phyloP scores from a whole-genome alignment of 257 asterid species.

The Scutellaria baicalensis region DNA sequence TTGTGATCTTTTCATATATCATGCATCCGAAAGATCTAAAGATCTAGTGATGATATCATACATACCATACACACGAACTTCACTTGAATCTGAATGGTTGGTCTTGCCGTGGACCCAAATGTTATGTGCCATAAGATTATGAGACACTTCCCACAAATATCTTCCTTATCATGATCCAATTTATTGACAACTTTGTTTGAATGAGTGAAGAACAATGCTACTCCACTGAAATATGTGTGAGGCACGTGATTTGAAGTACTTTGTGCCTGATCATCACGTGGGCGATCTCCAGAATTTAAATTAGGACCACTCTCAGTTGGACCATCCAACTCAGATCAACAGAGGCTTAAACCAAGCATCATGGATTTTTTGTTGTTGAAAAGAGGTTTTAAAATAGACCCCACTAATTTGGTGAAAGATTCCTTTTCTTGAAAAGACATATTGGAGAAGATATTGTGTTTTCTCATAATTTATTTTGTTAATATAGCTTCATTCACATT shows the following conservation, averaged over 20 bases:
- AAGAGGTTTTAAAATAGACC: background rate
- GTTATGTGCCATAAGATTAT: too few relatives aligned
- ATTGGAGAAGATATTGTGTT: too few relatives aligned
- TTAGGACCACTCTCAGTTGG: constrained; percentile 18
- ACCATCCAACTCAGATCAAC: background rate
- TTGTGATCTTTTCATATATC: background rate
- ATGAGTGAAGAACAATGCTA: background rate
- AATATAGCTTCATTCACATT: too few relatives aligned
- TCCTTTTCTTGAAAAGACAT: background rate
- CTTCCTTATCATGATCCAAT: background rate
- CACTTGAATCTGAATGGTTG: too few relatives aligned
- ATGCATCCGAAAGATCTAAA: too few relatives aligned
- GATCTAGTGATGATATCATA: too few relatives aligned
- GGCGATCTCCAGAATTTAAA: background rate
- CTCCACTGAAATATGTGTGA: background rate
- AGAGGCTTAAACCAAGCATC: background rate
- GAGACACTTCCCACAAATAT: background rate
- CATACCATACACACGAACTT: too few relatives aligned
- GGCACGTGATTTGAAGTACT: constrained; percentile 16
- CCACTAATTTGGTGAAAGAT: background rate
- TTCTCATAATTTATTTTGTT: too few relatives aligned
- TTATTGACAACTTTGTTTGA: background rate
- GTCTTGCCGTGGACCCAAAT: too few relatives aligned
- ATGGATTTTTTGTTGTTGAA: constrained; percentile 8
- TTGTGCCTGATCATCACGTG: constrained; percentile 19